Conservation (phyloP, 305 asterid genomes). For the Salvia sclarea region DNA sequence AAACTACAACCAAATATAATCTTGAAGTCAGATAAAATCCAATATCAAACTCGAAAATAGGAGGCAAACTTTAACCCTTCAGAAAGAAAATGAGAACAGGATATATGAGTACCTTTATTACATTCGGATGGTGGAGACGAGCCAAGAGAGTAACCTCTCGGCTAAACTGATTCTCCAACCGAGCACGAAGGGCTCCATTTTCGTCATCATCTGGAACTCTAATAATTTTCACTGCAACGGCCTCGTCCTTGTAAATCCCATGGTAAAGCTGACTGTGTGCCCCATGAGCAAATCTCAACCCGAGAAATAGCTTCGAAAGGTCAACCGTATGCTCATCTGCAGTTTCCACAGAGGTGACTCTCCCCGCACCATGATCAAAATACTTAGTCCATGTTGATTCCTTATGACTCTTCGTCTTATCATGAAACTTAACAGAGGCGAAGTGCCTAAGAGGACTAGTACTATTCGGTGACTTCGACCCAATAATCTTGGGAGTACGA, state of each 20-base stretch:
- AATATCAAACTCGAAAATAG: not conserved
- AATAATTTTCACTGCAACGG: slow-evolving; percentile 85
- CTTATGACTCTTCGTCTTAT: slow-evolving; percentile 52
- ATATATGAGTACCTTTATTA: slow-evolving; percentile 45
- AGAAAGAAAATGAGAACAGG: not conserved
- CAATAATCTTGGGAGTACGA: slow-evolving; percentile 31
- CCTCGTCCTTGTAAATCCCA: slow-evolving; percentile 72
- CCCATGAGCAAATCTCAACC: slow-evolving; percentile 87
- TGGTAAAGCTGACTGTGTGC: slow-evolving; percentile 93
- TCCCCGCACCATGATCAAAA: slow-evolving; percentile 77
- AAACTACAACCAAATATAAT: slow-evolving; percentile 39
- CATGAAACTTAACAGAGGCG: slow-evolving; percentile 48
- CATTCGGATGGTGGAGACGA: slow-evolving; percentile 58
- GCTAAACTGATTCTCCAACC: slow-evolving; percentile 55
- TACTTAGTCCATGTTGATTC: slow-evolving; percentile 78
- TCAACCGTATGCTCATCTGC: slow-evolving; percentile 64
- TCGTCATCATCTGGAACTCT: slow-evolving; percentile 67
- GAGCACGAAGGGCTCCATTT: slow-evolving; percentile 37
- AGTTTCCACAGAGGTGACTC: slow-evolving; percentile 73
- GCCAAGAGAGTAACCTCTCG: slow-evolving; percentile 61
- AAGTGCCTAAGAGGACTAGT: slow-evolving; percentile 61
- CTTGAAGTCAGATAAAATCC: not conserved
- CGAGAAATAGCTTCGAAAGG: slow-evolving; percentile 75
- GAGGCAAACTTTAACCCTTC: not conserved
- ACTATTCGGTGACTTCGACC: slow-evolving; percentile 42